Conservation (phyloP, 2,329 filamentous ascomycete genomes). For the Colletotrichum gloeosporioides region DNA sequence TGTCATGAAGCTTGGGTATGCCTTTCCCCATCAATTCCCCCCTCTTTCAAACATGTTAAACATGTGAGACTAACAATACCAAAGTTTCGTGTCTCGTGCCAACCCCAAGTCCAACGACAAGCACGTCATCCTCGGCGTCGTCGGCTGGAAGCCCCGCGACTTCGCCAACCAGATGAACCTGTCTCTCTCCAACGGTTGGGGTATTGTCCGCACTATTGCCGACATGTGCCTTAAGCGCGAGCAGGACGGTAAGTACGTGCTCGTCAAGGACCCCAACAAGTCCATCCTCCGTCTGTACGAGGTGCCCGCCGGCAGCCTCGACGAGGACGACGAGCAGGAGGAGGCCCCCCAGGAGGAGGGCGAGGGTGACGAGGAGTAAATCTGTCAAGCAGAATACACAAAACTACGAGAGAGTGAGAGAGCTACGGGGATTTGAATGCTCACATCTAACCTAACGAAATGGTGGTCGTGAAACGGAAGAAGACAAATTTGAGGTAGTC, state of each 20-base stretch:
- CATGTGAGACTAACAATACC: conserved; percentile 28
- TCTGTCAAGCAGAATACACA: neutral
- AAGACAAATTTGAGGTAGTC: neutral
- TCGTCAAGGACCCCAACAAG: conserved; percentile 95
- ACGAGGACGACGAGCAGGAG: conserved; percentile 83
- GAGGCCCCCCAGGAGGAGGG: conserved; percentile 57
- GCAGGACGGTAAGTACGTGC: conserved; percentile 78
- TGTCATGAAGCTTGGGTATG: conserved; percentile 93
- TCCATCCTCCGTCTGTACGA: conserved; percentile 91
- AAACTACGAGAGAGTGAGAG: neutral
- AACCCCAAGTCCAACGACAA: conserved; percentile 93
- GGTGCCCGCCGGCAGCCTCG: conserved; percentile 85
- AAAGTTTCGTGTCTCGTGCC: conserved; percentile 89
- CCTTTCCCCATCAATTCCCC: too few species aligned
- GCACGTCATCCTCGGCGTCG: conserved; percentile 93
- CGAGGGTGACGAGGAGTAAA: conserved; percentile 37
- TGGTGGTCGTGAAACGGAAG: neutral
- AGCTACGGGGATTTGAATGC: neutral
- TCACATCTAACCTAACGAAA: neutral
- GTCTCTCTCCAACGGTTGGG: conserved; percentile 96
- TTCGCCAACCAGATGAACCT: conserved; percentile 98
- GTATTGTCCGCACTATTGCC: conserved; percentile 96
- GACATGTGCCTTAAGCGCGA: conserved; percentile 86
- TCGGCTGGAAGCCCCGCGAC: conserved; percentile 97
- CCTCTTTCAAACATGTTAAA: neutral